phyloP scores from a whole-genome alignment of 768 basidiomycete species.

The Russula compacta region DNA sequence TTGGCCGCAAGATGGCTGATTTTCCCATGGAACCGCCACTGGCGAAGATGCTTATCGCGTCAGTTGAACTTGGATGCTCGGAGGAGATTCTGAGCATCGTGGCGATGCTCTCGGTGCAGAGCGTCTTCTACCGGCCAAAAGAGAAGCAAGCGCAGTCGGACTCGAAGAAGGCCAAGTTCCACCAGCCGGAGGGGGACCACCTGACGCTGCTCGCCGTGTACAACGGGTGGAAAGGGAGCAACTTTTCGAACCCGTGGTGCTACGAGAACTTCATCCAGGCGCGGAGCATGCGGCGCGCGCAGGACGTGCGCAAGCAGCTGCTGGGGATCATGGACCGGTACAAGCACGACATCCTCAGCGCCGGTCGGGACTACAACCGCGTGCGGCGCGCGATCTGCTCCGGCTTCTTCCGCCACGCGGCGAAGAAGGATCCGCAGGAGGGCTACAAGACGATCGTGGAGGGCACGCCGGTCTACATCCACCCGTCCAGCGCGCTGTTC shows the following conservation, averaged over 20 bases:
- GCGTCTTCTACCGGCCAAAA: constrained; percentile 97
- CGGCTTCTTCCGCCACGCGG: constrained; percentile 96
- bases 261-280: constrained; percentile 99
- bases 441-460: constrained; percentile 97
- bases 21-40: constrained; percentile 96
- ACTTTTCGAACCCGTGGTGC: constrained; percentile 98
- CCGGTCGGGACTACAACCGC: constrained; percentile 85
- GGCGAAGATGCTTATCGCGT: constrained; percentile 97
- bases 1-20: constrained; percentile 99
- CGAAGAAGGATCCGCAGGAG: constrained; percentile 97
- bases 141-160: constrained; percentile 99
- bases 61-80: constrained; percentile 94
- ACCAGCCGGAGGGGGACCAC: constrained; percentile 97
- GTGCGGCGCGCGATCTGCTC: constrained; percentile 95
- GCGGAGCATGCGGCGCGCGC: constrained; percentile 91
- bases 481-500: constrained; percentile 94
- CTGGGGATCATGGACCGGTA: constrained; percentile 99
- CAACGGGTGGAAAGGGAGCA: constrained; percentile 96
- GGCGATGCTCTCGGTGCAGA: constrained; percentile 95
- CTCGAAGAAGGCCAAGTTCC: constrained; percentile 99
- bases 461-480: constrained; percentile 98
- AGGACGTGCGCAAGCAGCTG: constrained; percentile 96
- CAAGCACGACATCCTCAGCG: constrained; percentile 93
- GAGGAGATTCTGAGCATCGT: constrained; percentile 97
- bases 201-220: constrained; percentile 88